phyloP scores from a whole-genome alignment of 2,329 filamentous ascomycete species.

The Tolypocladium capitatum region DNA sequence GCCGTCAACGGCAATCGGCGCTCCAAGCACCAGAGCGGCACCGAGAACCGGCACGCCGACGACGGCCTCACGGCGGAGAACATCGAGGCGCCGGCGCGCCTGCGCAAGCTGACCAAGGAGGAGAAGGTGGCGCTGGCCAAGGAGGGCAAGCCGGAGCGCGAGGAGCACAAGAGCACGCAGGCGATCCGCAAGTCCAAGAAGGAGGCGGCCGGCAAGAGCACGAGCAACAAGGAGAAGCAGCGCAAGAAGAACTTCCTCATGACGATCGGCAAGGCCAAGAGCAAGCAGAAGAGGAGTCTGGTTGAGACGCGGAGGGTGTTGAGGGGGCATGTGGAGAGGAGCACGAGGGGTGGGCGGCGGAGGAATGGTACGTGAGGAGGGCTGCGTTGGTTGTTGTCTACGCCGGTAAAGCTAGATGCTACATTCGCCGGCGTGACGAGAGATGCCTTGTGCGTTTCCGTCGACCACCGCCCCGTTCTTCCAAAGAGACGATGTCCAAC shows the following conservation, averaged over 20 bases:
- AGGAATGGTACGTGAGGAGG: slow-evolving; percentile 42
- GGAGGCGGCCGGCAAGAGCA: slow-evolving; percentile 80
- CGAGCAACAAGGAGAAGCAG: slow-evolving; percentile 93
- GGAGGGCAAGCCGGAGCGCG: slow-evolving; percentile 65
- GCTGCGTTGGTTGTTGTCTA: not conserved
- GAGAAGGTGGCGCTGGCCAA: slow-evolving; percentile 74
- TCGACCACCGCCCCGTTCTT: no score
- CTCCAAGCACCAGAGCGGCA: slow-evolving; percentile 32
- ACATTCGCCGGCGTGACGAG: not conserved
- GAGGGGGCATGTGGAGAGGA: slow-evolving; percentile 67
- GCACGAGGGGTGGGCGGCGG: slow-evolving; percentile 71
- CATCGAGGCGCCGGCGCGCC: slow-evolving; percentile 72
- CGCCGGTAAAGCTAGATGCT: not conserved
- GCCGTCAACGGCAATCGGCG: slow-evolving; percentile 30
- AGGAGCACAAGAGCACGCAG: slow-evolving; percentile 74
- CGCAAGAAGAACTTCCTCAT: slow-evolving; percentile 98
- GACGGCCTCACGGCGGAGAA: slow-evolving; percentile 82
- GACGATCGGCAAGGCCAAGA: slow-evolving; percentile 92
- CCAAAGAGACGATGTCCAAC: no score
- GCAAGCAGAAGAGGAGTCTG: slow-evolving; percentile 89
- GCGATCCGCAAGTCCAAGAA: slow-evolving; percentile 80
- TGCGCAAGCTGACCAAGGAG: slow-evolving; percentile 79
- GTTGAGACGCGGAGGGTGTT: slow-evolving; percentile 72
- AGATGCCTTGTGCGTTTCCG: not conserved
- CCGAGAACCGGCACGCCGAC: slow-evolving; percentile 54